Base-by-base conservation (phyloP, 805 yeast species). In the Suhomyces kilbournensis region DNA sequence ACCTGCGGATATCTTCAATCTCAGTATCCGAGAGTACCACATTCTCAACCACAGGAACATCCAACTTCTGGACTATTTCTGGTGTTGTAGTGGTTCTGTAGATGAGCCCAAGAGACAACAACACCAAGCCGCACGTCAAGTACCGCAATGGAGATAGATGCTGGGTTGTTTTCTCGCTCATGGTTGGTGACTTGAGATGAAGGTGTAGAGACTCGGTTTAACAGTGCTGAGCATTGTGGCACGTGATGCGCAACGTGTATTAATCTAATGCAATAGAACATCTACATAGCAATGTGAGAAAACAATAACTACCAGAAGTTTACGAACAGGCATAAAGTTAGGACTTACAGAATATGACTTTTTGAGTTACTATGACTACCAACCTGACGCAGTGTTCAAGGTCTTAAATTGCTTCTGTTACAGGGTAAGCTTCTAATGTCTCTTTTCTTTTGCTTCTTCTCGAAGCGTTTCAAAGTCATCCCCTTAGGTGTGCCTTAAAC, bases 1-100 rank as follows among this genome's bases (percentile, higher is more conserved):
- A 59, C 15, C 45, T 39, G 39, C 48, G 44, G 46, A 53, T 19
- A 30, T 48, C 53, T 25, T 49, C 53, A 17, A 20, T 46, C 32
- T 53, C 39, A 14, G 9, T 4, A 7, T 38, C 15, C 14, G 44
- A 15, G 30, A 48, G 50, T 23, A 15, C 23, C 20, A 48, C 28
- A 8, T 32, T 23, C 38, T 46, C 39, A 5, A 30, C 47, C 30
- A 30, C 39, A 19, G 20, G 35, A 23, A 34, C n/a, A 9, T 12
- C 17, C 12, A 23, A n/a, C 7, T 8, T 23, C 23, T 6, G 14
- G n/a, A 39, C 23, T 39, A n/a, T 17, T 32, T n/a, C 35, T 32
- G 35, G 17, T 7, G 35, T 32, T 32, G 17, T n/a, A 12, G 35
- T 32, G 17, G 35, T 12, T 10, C 14, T 32, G 4, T 32, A 32